Conservation (phyloP, 2,329 filamentous ascomycete genomes). For the Verticillium isaacii region DNA sequence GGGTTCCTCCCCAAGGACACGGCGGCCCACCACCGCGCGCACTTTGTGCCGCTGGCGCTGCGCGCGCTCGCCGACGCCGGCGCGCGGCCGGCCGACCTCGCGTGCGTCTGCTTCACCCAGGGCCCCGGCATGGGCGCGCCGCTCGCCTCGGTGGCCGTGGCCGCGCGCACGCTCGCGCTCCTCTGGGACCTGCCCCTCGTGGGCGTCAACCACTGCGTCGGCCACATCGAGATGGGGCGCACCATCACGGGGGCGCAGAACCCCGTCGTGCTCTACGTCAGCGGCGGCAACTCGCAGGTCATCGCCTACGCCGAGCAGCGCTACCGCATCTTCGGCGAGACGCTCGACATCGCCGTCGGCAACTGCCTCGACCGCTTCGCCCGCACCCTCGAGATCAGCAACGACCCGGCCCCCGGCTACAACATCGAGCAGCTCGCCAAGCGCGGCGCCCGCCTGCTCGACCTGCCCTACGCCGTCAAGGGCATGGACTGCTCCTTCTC, state of each 20-base stretch:
- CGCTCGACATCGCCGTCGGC: conserved; percentile 93
- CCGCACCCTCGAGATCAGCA: conserved; percentile 82
- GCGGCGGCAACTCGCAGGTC: conserved; percentile 94
- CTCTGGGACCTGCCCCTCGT: conserved; percentile 88
- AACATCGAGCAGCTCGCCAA: conserved; percentile 94
- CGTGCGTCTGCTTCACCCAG: conserved; percentile 93
- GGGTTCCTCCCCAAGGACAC: conserved; percentile 97
- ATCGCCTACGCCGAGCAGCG: conserved; percentile 93
- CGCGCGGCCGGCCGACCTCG: conserved; percentile 60
- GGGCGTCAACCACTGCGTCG: conserved; percentile 96
- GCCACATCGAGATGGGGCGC: conserved; percentile 98
- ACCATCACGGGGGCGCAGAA: conserved; percentile 86
- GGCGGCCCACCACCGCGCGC: conserved; percentile 81
- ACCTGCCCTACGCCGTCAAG: conserved; percentile 93
- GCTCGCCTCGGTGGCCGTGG: conserved; percentile 79
- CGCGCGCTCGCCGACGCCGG: conserved; percentile 69
- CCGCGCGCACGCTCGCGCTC: conserved; percentile 73
- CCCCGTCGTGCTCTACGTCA: conserved; percentile 93
- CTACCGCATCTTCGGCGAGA: conserved; percentile 97
- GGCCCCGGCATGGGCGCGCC: conserved; percentile 97
- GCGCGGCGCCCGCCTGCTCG: conserved; percentile 64
- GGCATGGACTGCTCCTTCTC: conserved; percentile 98
- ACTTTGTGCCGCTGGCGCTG: conserved; percentile 78
- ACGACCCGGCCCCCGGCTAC: conserved; percentile 94
- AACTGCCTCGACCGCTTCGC: conserved; percentile 97